phyloP scores from a whole-genome alignment of 306 rosid genomes.

The Pueraria montana region DNA sequence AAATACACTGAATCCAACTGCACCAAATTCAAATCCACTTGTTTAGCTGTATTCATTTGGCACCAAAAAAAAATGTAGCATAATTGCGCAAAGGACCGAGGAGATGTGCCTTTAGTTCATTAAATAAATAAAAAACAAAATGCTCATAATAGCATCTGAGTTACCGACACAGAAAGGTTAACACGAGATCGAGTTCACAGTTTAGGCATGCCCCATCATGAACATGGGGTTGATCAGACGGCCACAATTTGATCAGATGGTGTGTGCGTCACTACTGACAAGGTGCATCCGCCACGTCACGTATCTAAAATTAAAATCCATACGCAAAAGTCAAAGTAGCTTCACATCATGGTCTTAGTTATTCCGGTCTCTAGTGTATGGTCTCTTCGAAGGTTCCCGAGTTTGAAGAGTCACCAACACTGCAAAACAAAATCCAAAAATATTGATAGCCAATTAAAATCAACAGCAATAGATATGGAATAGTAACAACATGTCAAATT shows the following conservation, averaged over 20 bases:
- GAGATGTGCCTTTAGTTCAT: not conserved
- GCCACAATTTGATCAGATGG: not conserved
- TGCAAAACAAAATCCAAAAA: not conserved
- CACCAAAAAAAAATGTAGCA: not conserved
- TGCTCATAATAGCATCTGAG: not conserved
- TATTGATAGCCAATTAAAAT: constrained; percentile 16
- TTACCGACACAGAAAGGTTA: constrained; percentile 50
- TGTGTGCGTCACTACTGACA: not conserved
- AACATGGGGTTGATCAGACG: not conserved
- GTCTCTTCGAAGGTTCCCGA: constrained; percentile 13
- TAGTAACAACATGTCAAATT: too few species aligned
- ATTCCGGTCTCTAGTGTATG: constrained; percentile 9
- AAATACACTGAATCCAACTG: not conserved
- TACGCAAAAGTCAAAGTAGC: constrained; percentile 43
- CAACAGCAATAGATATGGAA: not conserved
- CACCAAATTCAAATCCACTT: not conserved
- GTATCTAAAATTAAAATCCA: not conserved
- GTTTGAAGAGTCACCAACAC: constrained; percentile 15
- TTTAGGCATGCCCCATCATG: not conserved
- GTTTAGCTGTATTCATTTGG: constrained; percentile 11
- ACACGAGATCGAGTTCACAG: not conserved
- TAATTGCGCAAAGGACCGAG: constrained; percentile 19
- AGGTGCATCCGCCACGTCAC: not conserved
- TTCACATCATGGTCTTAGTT: constrained; percentile 40
- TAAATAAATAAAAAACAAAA: not conserved